Conservation (phyloP, 306 rosid species). For the Amphicarpaea edgeworthii region DNA sequence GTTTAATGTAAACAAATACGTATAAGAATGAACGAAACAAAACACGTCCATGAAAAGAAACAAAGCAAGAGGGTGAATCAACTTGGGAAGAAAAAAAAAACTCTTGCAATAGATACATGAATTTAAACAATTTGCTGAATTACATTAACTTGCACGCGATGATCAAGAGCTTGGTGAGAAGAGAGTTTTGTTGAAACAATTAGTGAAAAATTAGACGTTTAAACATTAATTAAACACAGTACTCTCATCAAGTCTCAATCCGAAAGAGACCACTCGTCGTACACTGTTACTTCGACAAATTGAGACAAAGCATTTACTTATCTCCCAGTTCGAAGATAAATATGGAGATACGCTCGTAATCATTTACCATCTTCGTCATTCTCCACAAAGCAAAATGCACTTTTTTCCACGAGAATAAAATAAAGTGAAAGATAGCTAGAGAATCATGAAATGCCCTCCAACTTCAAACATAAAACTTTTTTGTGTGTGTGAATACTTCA, state of each 20-base stretch:
- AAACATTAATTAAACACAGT: too few relatives aligned
- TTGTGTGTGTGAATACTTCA: too few relatives aligned
- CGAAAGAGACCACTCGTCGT: slow-evolving; percentile 26
- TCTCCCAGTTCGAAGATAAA: background rate
- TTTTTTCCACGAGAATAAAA: slow-evolving; percentile 31
- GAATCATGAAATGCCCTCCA: slow-evolving; percentile 12
- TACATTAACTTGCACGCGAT: slow-evolving; percentile 39
- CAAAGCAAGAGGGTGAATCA: slow-evolving; percentile 16
- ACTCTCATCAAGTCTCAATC: background rate
- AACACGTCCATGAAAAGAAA: slow-evolving; percentile 1
- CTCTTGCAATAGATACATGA: background rate
- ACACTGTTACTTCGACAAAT: slow-evolving; percentile 23
- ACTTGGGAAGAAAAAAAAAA: background rate
- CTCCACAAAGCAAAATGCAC: slow-evolving; percentile 22
- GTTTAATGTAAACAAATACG: slow-evolving; percentile 13
- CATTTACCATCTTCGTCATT: background rate
- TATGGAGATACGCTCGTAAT: background rate
- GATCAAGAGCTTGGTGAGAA: background rate
- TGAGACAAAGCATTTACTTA: background rate
- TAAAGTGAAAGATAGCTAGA: slow-evolving; percentile 15
- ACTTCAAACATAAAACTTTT: too few relatives aligned
- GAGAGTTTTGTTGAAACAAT: background rate
- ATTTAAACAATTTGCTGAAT: background rate
- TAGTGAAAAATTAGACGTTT: slow-evolving; percentile 28
- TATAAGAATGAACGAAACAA: background rate